Base-by-base conservation (phyloP, 768 basidiomycete species). In the Tubosaeta sp. region DNA sequence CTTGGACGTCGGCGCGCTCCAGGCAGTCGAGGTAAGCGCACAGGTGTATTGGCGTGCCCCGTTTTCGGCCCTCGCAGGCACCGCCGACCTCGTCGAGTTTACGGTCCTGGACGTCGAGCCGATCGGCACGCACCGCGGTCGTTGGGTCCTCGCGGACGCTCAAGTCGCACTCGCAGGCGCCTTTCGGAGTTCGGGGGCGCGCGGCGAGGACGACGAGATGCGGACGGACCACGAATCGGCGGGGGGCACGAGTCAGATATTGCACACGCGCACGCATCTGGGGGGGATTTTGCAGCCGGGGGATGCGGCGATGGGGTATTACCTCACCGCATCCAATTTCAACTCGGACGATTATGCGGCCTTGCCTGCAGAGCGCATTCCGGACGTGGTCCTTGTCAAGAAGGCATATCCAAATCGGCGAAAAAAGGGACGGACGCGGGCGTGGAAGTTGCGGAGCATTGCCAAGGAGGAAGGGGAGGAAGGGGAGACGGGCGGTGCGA, bases 181-280 rank as follows among this genome's bases (percentile, higher is more conserved):
- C 0, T 91, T 91, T 72, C 77, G 79, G 10, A 88, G 87, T 13
- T 69, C 71, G 1, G 61, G 63, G 13, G 60, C 61, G 13, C 64
- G 66, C 19, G 31, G 16, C 31, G 44, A 32, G 14, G 77, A 79
- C 32, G 77, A 78, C 32, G 77, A 77, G 40, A 63, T 57, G 53
- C 73, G 76, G 69, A 81, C 84, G 78, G 84, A 83, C 54, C 81
- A 77, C 55, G 87, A 86, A 45, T 74, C 74, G 12, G 68, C 74
- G 4, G 82, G 82, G 5, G 65, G 71, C 11, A 71, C 78, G 43
- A 90, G 84, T 60, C 87, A 86, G 59, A 96, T 95, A 54, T 92
- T 82, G 73, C 94, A 97, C 71, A 96, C 95, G 13, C 87, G 95
- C 31, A 98, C 96, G 16, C 96, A 99, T 62, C 84, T 99, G 38